These are phyloP conservation scores for Thelonectria rubi DNA, from an alignment of 2,329 filamentous ascomycete species.

Conservation along the genomic window DNA sequence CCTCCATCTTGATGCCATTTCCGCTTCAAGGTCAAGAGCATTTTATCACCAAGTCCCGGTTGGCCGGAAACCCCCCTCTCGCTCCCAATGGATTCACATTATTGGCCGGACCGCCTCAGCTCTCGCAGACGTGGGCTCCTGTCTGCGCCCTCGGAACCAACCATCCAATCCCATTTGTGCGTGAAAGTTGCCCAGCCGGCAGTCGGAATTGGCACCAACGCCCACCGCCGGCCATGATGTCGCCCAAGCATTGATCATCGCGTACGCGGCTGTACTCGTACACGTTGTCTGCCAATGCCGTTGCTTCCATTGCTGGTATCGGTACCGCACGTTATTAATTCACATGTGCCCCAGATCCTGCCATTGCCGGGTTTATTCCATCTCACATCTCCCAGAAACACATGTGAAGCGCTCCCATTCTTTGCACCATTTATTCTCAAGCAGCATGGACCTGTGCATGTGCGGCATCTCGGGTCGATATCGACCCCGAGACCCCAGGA, in stretches of 20 bases:
- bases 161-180: slow-evolving; percentile 6
- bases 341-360: neutral
- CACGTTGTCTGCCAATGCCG: too few species aligned
- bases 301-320: neutral
- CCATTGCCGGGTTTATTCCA: neutral
- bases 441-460: neutral
- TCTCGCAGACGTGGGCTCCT: slow-evolving; percentile 7
- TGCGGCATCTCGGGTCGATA: neutral
- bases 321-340: neutral
- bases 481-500: neutral
- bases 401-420: slow-evolving; percentile 8
- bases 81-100: slow-evolving; percentile 1
- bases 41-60: slow-evolving; percentile 4
- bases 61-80: slow-evolving; percentile 12
- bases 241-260: neutral
- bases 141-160: slow-evolving; percentile 11
- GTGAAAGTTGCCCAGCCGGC: slow-evolving; percentile 11
- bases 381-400: slow-evolving; percentile 11
- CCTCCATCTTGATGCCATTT: slow-evolving; percentile 9
- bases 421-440: neutral
- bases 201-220: neutral
- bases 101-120: slow-evolving; percentile 1
- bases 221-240: neutral
- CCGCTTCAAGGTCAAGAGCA: neutral
- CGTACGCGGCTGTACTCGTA: neutral